Percentiles rank a stretch among this genome's conserved stretches.
Evolutionary conservation across 352 stramenopile genomes (phyloP).

Genomic region (Globisporangium cederbergense): DNA sequence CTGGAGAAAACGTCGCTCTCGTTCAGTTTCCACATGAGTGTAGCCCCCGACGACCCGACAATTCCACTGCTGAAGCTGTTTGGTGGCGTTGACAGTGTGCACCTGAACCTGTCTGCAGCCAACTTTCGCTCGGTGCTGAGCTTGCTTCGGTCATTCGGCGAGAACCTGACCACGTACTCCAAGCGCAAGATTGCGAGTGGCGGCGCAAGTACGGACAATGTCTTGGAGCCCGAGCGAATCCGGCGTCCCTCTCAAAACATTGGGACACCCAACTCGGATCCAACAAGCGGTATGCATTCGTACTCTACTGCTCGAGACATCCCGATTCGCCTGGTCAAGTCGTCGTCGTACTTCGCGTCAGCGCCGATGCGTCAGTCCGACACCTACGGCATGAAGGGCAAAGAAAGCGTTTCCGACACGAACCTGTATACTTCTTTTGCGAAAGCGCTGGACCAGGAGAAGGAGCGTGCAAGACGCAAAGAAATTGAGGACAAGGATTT

Average conservation of each 20-base stretch:
- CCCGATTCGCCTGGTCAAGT: slow-evolving; percentile 19
- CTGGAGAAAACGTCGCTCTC: slow-evolving; percentile 73
- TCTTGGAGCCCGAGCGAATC: neutral
- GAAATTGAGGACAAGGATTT: slow-evolving; percentile 68
- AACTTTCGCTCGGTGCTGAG: slow-evolving; percentile 59
- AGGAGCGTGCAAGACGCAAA: slow-evolving; percentile 35
- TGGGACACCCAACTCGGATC: slow-evolving; percentile 9
- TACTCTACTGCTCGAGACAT: slow-evolving; percentile 15
- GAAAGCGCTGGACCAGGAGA: slow-evolving; percentile 33
- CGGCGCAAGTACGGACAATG: neutral
- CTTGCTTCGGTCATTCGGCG: slow-evolving; percentile 62
- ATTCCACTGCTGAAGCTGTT: slow-evolving; percentile 77
- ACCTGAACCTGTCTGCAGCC: slow-evolving; percentile 63
- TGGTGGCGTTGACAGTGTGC: slow-evolving; percentile 63
- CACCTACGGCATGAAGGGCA: slow-evolving; percentile 13
- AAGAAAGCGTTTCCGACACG: slow-evolving; percentile 21
- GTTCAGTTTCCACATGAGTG: slow-evolving; percentile 74
- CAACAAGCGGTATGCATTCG: slow-evolving; percentile 6
- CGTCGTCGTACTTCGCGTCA: slow-evolving; percentile 21
- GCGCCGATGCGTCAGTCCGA: slow-evolving; percentile 8
- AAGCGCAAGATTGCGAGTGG: slow-evolving; percentile 28
- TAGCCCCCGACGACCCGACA: slow-evolving; percentile 71
- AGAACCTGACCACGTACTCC: slow-evolving; percentile 54
- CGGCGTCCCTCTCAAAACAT: neutral
- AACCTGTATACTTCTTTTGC: slow-evolving; percentile 38